Base-by-base conservation (phyloP, 2,329 filamentous ascomycete species). In the Cytospora piceicola region DNA sequence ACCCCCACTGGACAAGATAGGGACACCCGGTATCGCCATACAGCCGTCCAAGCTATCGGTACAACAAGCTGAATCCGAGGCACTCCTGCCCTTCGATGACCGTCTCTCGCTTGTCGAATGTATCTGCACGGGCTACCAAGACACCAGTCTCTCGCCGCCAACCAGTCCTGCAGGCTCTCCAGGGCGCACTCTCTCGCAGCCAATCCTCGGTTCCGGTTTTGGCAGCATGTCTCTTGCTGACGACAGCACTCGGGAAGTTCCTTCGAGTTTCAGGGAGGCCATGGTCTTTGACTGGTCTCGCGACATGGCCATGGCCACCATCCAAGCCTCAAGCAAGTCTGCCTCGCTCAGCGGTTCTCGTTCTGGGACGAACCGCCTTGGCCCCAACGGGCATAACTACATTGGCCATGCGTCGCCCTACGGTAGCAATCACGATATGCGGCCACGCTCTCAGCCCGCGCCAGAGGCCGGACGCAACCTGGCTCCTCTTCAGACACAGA, bases 201-300 rank as follows among this genome's bases (percentile, higher is more conserved):
- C 90, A 0, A 82, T 89, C 6, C 77, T 91, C 20, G 83, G 81
- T 57, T 83, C 77, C 61, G 80, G 73, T 68, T 75, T 81, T 70
- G 81, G 72, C 73, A 74, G 73, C 32, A 78, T 72, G 62, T 61
- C 66, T 22, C 77, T 78, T 11, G 73, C 77, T 1, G 75, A 80
- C 27, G 75, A 80, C 27, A 72, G 73, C 5, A 80, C 83, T 42
- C 76, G 78, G n/a, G 83, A 89, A 65, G 80, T 97, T 2, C 90
- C 93, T 0, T 75, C 80, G 20, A 82, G 81, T 32, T 86, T 93
- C 70, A 88, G 85, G 69, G 91, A 95, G 68, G 85, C 92, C 70
- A 91, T 97, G 85, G 79, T 93, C 65, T 81, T 85, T 24, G 86
- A 91, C 57, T 97, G 94, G 94, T 90, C 88, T 49, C 88, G 89